Base-by-base conservation (phyloP, 78 protist species). In the Andalucia godoyi region DNA sequence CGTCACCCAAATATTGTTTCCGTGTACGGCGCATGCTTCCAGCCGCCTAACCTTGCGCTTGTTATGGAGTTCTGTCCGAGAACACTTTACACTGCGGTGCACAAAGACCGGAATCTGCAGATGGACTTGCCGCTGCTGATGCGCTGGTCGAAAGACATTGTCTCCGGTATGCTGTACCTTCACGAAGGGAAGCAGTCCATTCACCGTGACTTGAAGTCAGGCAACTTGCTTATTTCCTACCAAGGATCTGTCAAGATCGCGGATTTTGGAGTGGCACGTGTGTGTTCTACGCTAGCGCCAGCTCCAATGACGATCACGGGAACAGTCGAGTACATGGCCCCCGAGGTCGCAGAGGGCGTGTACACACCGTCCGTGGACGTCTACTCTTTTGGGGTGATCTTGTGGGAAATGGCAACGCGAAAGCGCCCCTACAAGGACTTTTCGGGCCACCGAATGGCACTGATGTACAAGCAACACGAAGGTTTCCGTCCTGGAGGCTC, bases 351-450 rank as follows among this genome's bases (percentile, higher is more conserved):
- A 18, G 36, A 63, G 40, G 63, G 59, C 6, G 72, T 49, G 6
- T 62, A 25, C 60, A 18, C 6, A 27, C 59, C 53, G 23, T 0
- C 10, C 25, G 34, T 47, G 17, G 80, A 75, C 41, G 72, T 76
- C 38, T 59, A 52, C 46, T 47, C 70, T n/a, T 63, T 46, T 21
- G 49, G 40, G n/a, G 51, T 63, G 42, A 62, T 77, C 33, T 40
- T 83, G n/a, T 83, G 90, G 90, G 90, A 84, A 40, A 23, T 84
- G 59, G 58, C 68, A 27, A 70, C 81, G 30, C 66, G 83, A 3
- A 57, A 72, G 53, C n/a, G 45, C 18, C 90, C 90, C 12, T 84
- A 74, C 41, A 46, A 71, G 13, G 84, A 64, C 25, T 23, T 70
- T 15, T 64, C 57, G 41, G 43, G 55, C 1, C 63, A 58, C 27